Base-by-base conservation (phyloP, 768 basidiomycete species). In the Mrakia frigida region DNA sequence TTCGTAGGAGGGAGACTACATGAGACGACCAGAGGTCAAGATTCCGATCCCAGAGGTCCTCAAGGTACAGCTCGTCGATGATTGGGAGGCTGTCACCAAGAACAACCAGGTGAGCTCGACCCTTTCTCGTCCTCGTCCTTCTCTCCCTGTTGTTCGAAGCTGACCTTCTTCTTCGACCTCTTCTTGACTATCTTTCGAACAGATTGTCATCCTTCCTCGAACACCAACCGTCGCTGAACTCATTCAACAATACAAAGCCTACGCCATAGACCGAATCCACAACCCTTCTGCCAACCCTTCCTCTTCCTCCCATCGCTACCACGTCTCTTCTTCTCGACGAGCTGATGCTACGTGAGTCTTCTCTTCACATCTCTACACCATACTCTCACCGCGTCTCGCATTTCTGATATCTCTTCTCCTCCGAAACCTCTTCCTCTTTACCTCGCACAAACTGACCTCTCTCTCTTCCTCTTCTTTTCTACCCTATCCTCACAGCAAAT, bases 1-100 rank as follows among this genome's bases (percentile, higher is more conserved):
- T 43, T 25, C 16, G 25, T 80, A 85, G 83, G 84, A 94, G 88
- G 92, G 92, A 72, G 94, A 96, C 37, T 88, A 85, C 77, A 85
- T 85, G 81, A 89, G 89, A 82, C 89, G 91, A 79, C 91, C 92
- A 0, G 95, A 98, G 81, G 90, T 98, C 87, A 93, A 92, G 84
- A 86, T 99, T 70, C 88, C 86, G 76, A 90, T 97, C 6, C 97
- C 96, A 0, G 97, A 98, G 80, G 83, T 87, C n/a, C 87, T 98
- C 78, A 98, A 97, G 83, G 87, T 89, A 41, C 87, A 91, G 67
- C 86, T 99, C 52, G 94, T 98, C 2, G 94, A 98, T 81, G 97
- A 98, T 80, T 99, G 97, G 97, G 96, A 98, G 84, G 89, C 90
- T 6, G 90, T 98, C 53, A 98, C 97, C 73, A 98, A 97, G 85